Conservation (phyloP, 2,329 filamentous ascomycete genomes). For the Claviceps digitariae region DNA sequence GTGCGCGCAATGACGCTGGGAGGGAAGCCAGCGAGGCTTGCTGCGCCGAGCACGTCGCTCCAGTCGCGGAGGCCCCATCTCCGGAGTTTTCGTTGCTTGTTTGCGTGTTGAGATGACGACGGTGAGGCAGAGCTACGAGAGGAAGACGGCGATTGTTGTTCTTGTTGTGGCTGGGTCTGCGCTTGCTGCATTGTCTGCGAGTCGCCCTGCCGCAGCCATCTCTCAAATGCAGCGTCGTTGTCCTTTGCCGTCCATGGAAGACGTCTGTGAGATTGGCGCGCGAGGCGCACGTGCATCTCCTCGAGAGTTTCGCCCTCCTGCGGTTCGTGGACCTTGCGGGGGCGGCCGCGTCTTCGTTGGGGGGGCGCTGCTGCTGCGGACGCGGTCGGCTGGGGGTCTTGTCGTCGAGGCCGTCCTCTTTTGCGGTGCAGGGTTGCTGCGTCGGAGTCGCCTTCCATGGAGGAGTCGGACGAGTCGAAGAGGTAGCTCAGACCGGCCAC, state of each 20-base stretch:
- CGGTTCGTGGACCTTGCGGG: constrained; percentile 25
- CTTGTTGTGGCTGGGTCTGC: neutral
- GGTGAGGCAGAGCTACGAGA: neutral
- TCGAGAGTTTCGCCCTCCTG: constrained; percentile 30
- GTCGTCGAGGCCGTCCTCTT: constrained; percentile 14
- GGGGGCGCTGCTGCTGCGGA: neutral
- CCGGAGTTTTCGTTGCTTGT: constrained; percentile 14
- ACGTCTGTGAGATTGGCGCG: constrained; percentile 24
- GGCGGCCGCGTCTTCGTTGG: constrained; percentile 22
- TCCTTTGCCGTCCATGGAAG: constrained; percentile 14
- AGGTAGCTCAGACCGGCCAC: constrained; percentile 30
- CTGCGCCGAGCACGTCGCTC: constrained; percentile 72
- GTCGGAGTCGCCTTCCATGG: constrained; percentile 19
- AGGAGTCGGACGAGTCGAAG: constrained; percentile 26
- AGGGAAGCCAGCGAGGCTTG: constrained; percentile 60
- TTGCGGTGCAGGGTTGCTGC: constrained; percentile 7
- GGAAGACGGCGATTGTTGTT: neutral
- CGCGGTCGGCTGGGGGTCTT: neutral
- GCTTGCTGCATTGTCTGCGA: neutral
- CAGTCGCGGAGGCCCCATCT: constrained; percentile 53
- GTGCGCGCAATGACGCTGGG: constrained; percentile 51
- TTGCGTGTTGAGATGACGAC: neutral
- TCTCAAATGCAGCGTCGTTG: constrained; percentile 20
- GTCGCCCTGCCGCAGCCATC: constrained; percentile 20
- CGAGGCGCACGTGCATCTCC: constrained; percentile 34